Base-by-base conservation (phyloP, 768 basidiomycete species). In the Boletus rubropictus region DNA sequence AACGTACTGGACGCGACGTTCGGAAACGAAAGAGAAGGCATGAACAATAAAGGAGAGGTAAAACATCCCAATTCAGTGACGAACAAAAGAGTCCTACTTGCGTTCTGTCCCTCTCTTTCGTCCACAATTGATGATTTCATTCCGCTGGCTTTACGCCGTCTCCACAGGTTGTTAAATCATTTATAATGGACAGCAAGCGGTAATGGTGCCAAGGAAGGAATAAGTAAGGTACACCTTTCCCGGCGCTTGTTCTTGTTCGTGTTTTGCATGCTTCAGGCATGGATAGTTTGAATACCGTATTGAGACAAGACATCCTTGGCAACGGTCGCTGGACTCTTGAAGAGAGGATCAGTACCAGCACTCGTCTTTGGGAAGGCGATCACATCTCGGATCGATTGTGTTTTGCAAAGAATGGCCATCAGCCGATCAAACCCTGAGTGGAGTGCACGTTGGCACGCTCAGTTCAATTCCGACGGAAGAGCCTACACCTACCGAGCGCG, bases 331-430 rank as follows among this genome's bases (percentile, higher is more conserved):
- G 94, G 94, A 66, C 90, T 91, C 67, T 81, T 86, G 75, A 96
- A 93, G 32, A 95, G 79, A 35, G 83, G 79, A 68, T 97, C 94
- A 20, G 81, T 77, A 5, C 94, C 93, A 49, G 71, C 79, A 33
- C 81, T 79, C 7, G 87, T 86, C 73, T 97, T 97, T 8, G 94
- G 94, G 72, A 97, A 97, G 17, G 94, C 94, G 54, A 97, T 95
- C 54, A 97, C 94, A 58, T 96, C 92, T 51, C 91, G 78, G 56
- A 97, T 97, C 32, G 91, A 91, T 49, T 79, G 77, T 4, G 90
- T 79, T 52, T 82, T 80, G 72, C 90, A 93, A 3, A 97, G 76
- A 53, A 94, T 92, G 11, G 92, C 77, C 81, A 96, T 86, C 51
- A 97, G 71, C 28, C 94, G 81, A 74, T 97, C 94, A 55, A 97